These are phyloP conservation scores for Rhexocercosporidium sp. DNA, from an alignment of 2,329 filamentous ascomycete species.

Conservation along the genomic window DNA sequence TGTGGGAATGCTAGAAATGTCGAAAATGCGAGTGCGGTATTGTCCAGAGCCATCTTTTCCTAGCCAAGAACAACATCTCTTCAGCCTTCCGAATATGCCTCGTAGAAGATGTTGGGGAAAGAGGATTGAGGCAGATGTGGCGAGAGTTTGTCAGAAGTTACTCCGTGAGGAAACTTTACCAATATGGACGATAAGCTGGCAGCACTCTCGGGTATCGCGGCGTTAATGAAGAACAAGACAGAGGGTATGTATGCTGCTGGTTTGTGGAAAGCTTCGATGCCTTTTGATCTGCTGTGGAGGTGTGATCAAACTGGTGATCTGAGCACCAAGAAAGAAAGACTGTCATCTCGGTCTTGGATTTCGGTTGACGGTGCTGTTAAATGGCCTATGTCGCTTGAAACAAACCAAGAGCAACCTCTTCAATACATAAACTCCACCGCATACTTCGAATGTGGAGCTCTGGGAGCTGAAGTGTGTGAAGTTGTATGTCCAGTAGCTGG, in stretches of 20 bases:
- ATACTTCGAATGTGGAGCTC: conserved; percentile 16
- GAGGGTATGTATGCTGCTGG: conserved; percentile 11
- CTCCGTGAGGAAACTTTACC: conserved; percentile 18
- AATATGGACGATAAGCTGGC: conserved; percentile 15
- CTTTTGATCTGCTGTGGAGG: conserved; percentile 21
- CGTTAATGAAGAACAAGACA: conserved; percentile 2
- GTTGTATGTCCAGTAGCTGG: conserved; percentile 9
- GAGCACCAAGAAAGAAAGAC: conserved; percentile 1
- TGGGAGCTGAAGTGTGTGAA: conserved; percentile 1
- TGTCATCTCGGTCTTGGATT: conserved; percentile 19
- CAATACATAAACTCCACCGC: conserved; percentile 12
- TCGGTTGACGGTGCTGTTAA: conserved; percentile 21
- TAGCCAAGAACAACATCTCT: conserved; percentile 11
- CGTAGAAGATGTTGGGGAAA: background rate
- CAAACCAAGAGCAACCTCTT: conserved; percentile 12
- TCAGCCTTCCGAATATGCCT: conserved; percentile 18
- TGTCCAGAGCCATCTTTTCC: conserved; percentile 15
- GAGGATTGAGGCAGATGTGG: conserved; percentile 19
- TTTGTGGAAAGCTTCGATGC: conserved; percentile 13
- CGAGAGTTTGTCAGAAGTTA: conserved; percentile 20
- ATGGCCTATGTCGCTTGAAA: conserved; percentile 15
- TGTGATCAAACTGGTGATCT: conserved; percentile 18
- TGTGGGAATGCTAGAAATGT: conserved; percentile 19
- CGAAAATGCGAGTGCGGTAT: conserved; percentile 20
- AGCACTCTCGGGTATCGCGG: conserved; percentile 20